These are phyloP conservation scores for Hortiboletus flavorubellus DNA, from an alignment of 768 basidiomycete genomes.

Conservation along the genomic window DNA sequence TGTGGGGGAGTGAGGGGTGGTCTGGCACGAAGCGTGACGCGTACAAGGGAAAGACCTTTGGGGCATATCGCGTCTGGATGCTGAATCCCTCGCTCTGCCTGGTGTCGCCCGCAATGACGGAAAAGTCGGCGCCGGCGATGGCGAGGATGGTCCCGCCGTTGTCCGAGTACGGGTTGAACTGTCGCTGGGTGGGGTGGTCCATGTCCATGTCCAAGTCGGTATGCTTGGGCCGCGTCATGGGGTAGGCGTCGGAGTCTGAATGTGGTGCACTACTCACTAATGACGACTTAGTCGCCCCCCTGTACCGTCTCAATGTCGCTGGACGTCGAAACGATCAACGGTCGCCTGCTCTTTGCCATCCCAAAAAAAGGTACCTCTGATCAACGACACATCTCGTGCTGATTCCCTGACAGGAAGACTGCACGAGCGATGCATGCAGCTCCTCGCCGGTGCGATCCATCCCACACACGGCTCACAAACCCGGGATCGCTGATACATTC, in stretches of 20 bases:
- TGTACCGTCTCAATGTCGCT: not conserved
- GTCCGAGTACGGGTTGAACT: slow-evolving; percentile 86
- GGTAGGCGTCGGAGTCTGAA: slow-evolving; percentile 4
- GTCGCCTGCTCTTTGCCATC: slow-evolving; percentile 88
- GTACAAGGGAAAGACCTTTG: slow-evolving; percentile 92
- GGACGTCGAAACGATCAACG: slow-evolving; percentile 79
- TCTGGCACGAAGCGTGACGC: slow-evolving; percentile 24
- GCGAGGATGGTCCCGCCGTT: slow-evolving; percentile 97
- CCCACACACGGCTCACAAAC: not conserved
- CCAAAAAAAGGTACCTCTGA: slow-evolving; percentile 84
- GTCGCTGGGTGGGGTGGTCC: slow-evolving; percentile 47
- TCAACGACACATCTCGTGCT: not conserved
- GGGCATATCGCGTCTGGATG: slow-evolving; percentile 96
- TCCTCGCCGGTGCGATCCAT: slow-evolving; percentile 64
- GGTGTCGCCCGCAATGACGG: slow-evolving; percentile 95
- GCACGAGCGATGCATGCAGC: slow-evolving; percentile 83
- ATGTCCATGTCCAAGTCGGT: not conserved
- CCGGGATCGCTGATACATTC: not conserved
- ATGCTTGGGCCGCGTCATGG: slow-evolving; percentile 10
- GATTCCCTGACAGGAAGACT: slow-evolving; percentile 60
- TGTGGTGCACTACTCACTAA: not conserved
- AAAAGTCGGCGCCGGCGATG: slow-evolving; percentile 91
- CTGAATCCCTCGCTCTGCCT: slow-evolving; percentile 95
- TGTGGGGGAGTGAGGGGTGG: slow-evolving; percentile 29
- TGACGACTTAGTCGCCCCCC: too few species aligned